Percentiles rank a stretch among this genome's conserved stretches.
These are phyloP conservation scores for Trichoderma sp. DNA, from an alignment of 2,329 filamentous ascomycete genomes.

Conservation along the genomic window DNA sequence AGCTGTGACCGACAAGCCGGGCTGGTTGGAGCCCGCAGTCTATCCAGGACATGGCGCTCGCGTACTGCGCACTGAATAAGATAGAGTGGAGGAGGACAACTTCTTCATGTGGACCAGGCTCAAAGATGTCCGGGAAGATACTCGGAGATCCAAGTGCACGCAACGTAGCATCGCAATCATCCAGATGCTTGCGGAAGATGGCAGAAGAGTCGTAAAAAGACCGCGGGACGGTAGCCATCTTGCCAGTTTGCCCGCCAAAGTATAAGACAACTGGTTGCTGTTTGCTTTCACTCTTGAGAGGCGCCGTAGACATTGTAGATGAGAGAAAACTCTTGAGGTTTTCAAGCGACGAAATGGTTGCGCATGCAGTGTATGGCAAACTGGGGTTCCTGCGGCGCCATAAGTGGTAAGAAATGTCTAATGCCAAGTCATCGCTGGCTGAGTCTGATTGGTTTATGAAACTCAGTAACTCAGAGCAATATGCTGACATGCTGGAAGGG, in stretches of 20 bases:
- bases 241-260: background rate
- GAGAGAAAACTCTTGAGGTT: background rate
- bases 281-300: background rate
- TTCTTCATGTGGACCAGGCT: background rate
- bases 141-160: background rate
- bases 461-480: background rate
- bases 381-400: background rate
- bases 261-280: background rate
- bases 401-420: background rate
- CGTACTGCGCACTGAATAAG: background rate
- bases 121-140: background rate
- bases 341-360: background rate
- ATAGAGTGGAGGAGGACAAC: background rate
- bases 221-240: background rate
- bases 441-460: background rate
- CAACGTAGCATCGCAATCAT: background rate
- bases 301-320: background rate
- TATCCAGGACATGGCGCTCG: background rate
- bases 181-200: background rate
- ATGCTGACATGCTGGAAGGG: background rate
- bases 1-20: background rate
- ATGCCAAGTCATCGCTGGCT: background rate
- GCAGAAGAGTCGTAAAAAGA: background rate
- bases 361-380: background rate
- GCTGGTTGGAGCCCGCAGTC: background rate